Evolutionary conservation across 1,284 basidiomycete species (phyloP), one percentile per base, ranked within the genome.

Genomic region (Rugiboletus extremiorientalis): DNA sequence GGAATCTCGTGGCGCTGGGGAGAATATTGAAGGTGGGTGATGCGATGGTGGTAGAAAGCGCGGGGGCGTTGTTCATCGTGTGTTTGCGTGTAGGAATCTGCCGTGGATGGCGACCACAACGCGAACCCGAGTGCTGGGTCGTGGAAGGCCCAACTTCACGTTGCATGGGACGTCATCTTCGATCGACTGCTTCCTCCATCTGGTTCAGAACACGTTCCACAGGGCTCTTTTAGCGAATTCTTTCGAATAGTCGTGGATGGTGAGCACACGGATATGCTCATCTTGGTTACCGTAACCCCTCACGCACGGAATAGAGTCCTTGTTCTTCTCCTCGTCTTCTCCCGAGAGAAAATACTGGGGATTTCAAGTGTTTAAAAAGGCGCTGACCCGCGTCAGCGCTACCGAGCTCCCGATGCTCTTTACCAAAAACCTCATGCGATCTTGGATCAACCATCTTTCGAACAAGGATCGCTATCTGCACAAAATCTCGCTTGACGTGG

Each of bases 401-500:
- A 73, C 82, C 27, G 87, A 86, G 51, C 80, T 96, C 64, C 89
- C 93, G 0, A 87, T 93, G 79, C 79, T 98, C 22, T 97, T 98
- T 74, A 96, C 94, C 15, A 89, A 90, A 65, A 96, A 98, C 72
- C 93, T 98, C 67, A 96, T 98, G 91, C 88, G 94, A 43, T 90
- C 90, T 40, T 96, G 95, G 92, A 96, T 97, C 63, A 97, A 96
- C 72, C 94, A 98, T 70, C 82, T 99, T 23, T 89, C 92, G 1
- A 89, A 91, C 54, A 81, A 83, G 53, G 94, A 98, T 72, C 84
- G 95, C 54, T 88, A 94, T 70, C 77, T 98, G 34, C 93, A 98
- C 78, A 94, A 92, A 73, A 88, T 90, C 27, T 94, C 95, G 4
- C 81, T 82, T 54, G 85, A 90, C 69, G 87, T 91, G 66, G 93